Evolutionary conservation across 768 basidiomycete species (phyloP).

Genomic region (Hebeloma cylindrosporum): DNA sequence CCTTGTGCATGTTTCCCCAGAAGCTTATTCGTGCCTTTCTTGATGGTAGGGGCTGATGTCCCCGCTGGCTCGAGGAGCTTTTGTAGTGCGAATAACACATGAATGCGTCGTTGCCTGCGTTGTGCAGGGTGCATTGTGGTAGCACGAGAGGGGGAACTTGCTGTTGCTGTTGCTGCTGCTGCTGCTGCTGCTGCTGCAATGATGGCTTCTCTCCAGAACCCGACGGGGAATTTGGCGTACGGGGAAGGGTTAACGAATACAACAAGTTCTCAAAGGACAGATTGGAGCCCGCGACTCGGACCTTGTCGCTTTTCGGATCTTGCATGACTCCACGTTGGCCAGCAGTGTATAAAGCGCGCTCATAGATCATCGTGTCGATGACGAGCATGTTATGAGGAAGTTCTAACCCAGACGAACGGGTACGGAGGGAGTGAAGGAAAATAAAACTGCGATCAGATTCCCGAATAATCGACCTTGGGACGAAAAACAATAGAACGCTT

Average conservation of each 20-base stretch:
- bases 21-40: slow-evolving; percentile 27
- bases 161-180: no score
- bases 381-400: slow-evolving; percentile 71
- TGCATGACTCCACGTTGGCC: slow-evolving; percentile 62
- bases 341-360: slow-evolving; percentile 57
- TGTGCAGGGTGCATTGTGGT: slow-evolving; percentile 53
- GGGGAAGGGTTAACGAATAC: slow-evolving; percentile 53
- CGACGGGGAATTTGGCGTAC: slow-evolving; percentile 11
- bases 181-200: no score
- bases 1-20: slow-evolving; percentile 12
- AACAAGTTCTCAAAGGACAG: slow-evolving; percentile 66
- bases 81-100: slow-evolving; percentile 67
- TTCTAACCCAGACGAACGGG: slow-evolving; percentile 43
- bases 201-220: slow-evolving; percentile 16
- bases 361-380: slow-evolving; percentile 64
- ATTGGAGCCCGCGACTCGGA: slow-evolving; percentile 50
- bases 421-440: background rate
- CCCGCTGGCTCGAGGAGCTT: slow-evolving; percentile 59
- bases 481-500: slow-evolving; percentile 25
- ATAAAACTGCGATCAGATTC: slow-evolving; percentile 1
- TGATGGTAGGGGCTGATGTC: slow-evolving; percentile 36
- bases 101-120: slow-evolving; percentile 82
- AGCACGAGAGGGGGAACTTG: slow-evolving; percentile 27
- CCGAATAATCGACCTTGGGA: slow-evolving; percentile 6
- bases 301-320: slow-evolving; percentile 55